phyloP scores from a whole-genome alignment of 2,329 filamentous ascomycete genomes.

The Elsinoe batatas region DNA sequence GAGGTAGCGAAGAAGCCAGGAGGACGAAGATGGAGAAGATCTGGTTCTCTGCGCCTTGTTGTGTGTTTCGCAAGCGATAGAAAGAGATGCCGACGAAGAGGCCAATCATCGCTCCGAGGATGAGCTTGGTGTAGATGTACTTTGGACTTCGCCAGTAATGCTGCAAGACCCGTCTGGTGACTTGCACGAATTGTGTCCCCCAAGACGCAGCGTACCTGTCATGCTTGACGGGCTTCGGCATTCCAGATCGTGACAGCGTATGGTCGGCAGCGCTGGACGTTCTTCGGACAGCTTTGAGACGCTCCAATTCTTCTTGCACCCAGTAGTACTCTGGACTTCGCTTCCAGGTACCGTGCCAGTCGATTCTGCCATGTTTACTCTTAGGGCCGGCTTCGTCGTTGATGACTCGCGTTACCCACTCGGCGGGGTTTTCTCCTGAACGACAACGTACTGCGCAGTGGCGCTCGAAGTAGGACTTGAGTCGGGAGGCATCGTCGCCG shows the following conservation, averaged over 20 bases:
- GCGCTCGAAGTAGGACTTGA: background rate
- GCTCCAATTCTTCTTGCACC: background rate
- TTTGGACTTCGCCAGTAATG: background rate
- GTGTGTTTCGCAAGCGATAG: background rate
- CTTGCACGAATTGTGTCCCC: background rate
- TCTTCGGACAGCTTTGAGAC: background rate
- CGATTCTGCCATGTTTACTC: background rate
- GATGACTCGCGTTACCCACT: background rate
- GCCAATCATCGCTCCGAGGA: constrained; percentile 10
- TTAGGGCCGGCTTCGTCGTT: background rate
- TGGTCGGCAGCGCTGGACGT: background rate
- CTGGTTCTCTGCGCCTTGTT: background rate
- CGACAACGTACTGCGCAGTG: background rate
- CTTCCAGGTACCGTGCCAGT: background rate
- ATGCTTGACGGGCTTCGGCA: background rate
- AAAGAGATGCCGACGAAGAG: constrained; percentile 14
- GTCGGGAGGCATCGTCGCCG: background rate
- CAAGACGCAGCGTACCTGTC: background rate
- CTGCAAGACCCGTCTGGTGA: background rate
- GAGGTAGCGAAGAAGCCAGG: background rate
- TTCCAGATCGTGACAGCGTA: background rate
- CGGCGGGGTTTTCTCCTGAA: background rate
- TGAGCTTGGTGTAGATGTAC: background rate
- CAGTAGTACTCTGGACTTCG: background rate
- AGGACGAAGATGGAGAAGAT: background rate